Evolutionary conservation across 1,139 yeast species (phyloP).

Genomic region (Debaryomyces udenii): DNA sequence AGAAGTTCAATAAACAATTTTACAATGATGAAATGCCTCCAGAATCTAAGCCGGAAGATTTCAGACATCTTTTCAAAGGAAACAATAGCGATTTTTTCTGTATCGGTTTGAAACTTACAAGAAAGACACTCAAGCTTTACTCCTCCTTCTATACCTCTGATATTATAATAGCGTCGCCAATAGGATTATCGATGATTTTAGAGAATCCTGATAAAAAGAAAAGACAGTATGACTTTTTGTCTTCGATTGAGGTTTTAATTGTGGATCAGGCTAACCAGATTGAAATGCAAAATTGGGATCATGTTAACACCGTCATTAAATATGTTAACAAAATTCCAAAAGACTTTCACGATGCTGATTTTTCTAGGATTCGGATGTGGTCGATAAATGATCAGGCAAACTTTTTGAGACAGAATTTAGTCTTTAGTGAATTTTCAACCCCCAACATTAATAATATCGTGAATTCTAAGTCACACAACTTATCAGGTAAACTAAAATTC

Average conservation of each 20-base stretch:
- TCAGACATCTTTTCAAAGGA: conserved; percentile 78
- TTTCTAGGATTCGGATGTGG: conserved; percentile 91
- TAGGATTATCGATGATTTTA: conserved; percentile 82
- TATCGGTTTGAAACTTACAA: conserved; percentile 83
- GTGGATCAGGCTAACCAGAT: conserved; percentile 85
- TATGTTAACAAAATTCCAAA: conserved; percentile 77
- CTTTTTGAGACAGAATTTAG: conserved; percentile 73
- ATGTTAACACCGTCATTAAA: conserved; percentile 69
- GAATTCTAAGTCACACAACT: conserved; percentile 59
- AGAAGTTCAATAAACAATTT: conserved; percentile 74
- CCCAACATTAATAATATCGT: conserved; percentile 78
- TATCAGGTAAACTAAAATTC: conserved; percentile 67
- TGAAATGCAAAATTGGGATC: conserved; percentile 94
- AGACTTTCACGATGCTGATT: conserved; percentile 82
- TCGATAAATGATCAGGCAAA: conserved; percentile 82
- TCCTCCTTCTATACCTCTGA: conserved; percentile 86
- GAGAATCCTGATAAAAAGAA: conserved; percentile 65
- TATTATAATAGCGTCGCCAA: conserved; percentile 86
- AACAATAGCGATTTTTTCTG: conserved; percentile 92
- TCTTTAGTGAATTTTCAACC: conserved; percentile 72
- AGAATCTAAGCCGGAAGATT: conserved; percentile 77
- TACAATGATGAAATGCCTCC: conserved; percentile 56
- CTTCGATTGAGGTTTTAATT: conserved; percentile 81
- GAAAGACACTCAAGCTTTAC: conserved; percentile 82
- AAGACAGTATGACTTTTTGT: conserved; percentile 70